phyloP scores from a whole-genome alignment of 306 rosid genomes.

The Vigna unguiculata region DNA sequence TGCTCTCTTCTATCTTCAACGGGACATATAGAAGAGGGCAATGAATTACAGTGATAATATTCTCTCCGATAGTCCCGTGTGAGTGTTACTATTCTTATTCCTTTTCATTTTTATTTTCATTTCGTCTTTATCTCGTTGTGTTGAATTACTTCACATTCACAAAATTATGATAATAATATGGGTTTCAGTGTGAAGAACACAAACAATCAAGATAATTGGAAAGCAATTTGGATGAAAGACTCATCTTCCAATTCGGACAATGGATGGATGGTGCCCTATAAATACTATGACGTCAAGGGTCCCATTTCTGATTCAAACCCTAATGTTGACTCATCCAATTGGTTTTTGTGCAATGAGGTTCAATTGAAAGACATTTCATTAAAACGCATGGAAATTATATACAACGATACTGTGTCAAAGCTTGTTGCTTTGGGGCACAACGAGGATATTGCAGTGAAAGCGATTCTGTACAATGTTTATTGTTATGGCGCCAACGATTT shows the following conservation, averaged over 20 bases:
- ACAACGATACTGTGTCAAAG: slow-evolving; percentile 66
- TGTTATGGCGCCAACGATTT: slow-evolving; percentile 76
- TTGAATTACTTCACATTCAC: background rate
- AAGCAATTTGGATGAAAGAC: slow-evolving; percentile 49
- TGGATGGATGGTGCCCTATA: background rate
- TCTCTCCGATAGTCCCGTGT: background rate
- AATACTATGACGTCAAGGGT: background rate
- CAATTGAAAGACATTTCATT: slow-evolving; percentile 67
- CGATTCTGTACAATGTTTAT: slow-evolving; percentile 67
- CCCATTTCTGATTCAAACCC: slow-evolving; percentile 42
- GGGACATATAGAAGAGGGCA: background rate
- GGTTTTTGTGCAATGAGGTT: slow-evolving; percentile 76
- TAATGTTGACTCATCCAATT: slow-evolving; percentile 53
- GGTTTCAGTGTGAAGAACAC: slow-evolving; percentile 70
- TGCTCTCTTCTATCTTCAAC: background rate
- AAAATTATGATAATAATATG: slow-evolving; percentile 38
- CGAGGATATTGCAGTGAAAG: slow-evolving; percentile 62
- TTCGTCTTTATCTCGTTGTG: background rate
- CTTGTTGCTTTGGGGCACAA: slow-evolving; percentile 66
- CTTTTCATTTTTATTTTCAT: background rate
- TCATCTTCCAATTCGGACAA: slow-evolving; percentile 27
- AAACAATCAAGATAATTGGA: slow-evolving; percentile 60
- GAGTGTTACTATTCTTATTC: background rate
- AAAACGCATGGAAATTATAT: slow-evolving; percentile 63
- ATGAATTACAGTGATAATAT: background rate